Evolutionary conservation across 2,329 filamentous ascomycete species (phyloP).

Genomic region (Herpotrichia juniperi): DNA sequence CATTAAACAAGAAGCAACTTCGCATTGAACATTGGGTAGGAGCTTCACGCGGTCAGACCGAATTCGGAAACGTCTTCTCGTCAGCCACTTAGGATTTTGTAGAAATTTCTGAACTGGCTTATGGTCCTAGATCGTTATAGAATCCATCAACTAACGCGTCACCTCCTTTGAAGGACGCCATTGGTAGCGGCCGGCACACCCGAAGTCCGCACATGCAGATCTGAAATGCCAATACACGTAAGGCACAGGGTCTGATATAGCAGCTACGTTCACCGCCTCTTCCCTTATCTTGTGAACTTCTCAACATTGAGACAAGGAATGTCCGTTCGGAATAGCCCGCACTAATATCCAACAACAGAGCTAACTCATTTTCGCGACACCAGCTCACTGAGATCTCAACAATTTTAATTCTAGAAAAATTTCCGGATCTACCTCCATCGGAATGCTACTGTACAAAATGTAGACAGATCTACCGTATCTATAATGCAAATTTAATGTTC

Average conservation of each 20-base stretch:
- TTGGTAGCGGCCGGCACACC: too few species aligned
- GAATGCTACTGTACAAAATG: neutral
- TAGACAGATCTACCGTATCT: neutral
- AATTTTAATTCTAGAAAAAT: neutral
- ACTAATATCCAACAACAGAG: neutral
- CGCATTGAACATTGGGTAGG: too few species aligned
- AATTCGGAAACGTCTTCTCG: too few species aligned
- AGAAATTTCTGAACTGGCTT: too few species aligned
- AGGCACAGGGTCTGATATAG: neutral
- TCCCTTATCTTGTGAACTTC: slow-evolving; percentile 1
- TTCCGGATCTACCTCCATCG: neutral
- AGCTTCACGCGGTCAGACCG: too few species aligned
- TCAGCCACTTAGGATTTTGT: too few species aligned
- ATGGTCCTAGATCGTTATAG: too few species aligned
- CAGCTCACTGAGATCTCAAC: neutral
- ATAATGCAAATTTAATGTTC: neutral
- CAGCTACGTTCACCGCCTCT: slow-evolving; percentile 3
- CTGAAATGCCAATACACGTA: neutral
- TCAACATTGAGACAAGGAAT: neutral
- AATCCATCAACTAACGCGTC: too few species aligned
- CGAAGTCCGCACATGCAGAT: neutral
- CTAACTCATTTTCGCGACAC: neutral
- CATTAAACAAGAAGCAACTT: too few species aligned
- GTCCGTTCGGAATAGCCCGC: neutral
- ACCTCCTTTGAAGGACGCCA: too few species aligned